Evolutionary conservation across 163 green algal genomes (phyloP).

Genomic region (Scenedesmus sp.): DNA sequence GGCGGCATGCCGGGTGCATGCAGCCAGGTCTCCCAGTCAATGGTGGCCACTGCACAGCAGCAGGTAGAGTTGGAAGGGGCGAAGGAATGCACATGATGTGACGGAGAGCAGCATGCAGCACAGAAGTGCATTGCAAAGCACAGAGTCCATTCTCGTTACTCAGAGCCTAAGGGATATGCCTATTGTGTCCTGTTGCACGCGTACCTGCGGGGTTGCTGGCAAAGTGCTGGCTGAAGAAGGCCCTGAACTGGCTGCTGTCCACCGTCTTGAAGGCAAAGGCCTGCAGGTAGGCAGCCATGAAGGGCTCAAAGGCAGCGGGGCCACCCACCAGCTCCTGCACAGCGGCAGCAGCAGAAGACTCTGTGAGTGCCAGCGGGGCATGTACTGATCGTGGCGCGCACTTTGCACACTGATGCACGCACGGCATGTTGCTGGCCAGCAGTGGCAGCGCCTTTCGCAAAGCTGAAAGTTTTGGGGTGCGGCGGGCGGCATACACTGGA

Average conservation of each 20-base stretch:
- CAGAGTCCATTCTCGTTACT: background rate
- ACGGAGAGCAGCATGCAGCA: too few relatives aligned
- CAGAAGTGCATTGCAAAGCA: background rate
- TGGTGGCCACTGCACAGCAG: slow-evolving; percentile 45
- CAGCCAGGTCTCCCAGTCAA: slow-evolving; percentile 93
- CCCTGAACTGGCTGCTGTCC: slow-evolving; percentile 80
- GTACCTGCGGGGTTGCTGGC: slow-evolving; percentile 45
- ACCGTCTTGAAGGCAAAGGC: slow-evolving; percentile 68
- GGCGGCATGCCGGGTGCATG: slow-evolving; percentile 85
- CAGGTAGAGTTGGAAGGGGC: background rate
- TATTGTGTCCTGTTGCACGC: background rate
- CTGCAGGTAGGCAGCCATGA: slow-evolving; percentile 79
- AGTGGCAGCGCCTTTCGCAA: too few relatives aligned
- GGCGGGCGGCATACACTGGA: too few relatives aligned
- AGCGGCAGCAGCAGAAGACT: background rate
- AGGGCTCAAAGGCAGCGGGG: slow-evolving; percentile 76
- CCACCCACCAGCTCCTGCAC: slow-evolving; percentile 78
- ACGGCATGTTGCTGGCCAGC: too few relatives aligned
- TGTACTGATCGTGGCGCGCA: too few relatives aligned
- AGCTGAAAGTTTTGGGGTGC: too few relatives aligned
- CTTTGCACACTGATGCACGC: too few relatives aligned
- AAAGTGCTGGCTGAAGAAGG: slow-evolving; percentile 84
- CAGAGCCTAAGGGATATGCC: too few relatives aligned
- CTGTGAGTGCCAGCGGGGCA: background rate
- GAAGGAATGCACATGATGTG: background rate